phyloP scores from a whole-genome alignment of 2,329 filamentous ascomycete species.

The Atkinsonella hypoxylon region DNA sequence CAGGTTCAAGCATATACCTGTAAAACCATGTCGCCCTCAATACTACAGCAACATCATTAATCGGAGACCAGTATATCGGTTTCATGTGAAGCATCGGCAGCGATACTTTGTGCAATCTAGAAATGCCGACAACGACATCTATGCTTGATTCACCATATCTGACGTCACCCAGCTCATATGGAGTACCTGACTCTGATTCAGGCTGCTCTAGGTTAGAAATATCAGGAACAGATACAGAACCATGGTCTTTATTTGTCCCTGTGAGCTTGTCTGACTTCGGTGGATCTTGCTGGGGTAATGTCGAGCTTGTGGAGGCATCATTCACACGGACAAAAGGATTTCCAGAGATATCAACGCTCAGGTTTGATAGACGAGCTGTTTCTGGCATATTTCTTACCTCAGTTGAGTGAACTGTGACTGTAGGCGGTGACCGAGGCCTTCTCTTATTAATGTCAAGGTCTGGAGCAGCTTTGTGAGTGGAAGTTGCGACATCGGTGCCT shows the following conservation, averaged over 20 bases:
- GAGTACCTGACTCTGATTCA: neutral
- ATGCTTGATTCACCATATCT: constrained; percentile 7
- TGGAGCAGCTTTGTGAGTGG: neutral
- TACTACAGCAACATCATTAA: constrained; percentile 78
- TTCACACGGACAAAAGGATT: neutral
- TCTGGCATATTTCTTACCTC: neutral
- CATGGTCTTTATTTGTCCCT: neutral
- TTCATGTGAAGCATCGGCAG: constrained; percentile 79
- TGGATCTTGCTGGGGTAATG: neutral
- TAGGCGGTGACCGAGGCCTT: neutral
- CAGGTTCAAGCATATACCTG: constrained; percentile 30
- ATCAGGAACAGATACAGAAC: neutral
- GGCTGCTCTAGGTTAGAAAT: neutral
- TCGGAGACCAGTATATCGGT: constrained; percentile 93
- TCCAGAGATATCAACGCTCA: neutral
- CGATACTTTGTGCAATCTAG: constrained; percentile 79
- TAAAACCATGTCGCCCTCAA: constrained; percentile 94
- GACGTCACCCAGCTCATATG: constrained; percentile 15
- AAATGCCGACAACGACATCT: constrained; percentile 75
- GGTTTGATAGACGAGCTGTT: neutral
- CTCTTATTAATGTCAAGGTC: neutral
- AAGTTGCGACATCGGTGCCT: neutral
- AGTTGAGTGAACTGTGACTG: neutral
- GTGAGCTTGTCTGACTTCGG: neutral
- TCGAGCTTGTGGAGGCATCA: neutral